Base-by-base conservation (phyloP, 1,139 yeast genomes). In the Taphrina communis region DNA sequence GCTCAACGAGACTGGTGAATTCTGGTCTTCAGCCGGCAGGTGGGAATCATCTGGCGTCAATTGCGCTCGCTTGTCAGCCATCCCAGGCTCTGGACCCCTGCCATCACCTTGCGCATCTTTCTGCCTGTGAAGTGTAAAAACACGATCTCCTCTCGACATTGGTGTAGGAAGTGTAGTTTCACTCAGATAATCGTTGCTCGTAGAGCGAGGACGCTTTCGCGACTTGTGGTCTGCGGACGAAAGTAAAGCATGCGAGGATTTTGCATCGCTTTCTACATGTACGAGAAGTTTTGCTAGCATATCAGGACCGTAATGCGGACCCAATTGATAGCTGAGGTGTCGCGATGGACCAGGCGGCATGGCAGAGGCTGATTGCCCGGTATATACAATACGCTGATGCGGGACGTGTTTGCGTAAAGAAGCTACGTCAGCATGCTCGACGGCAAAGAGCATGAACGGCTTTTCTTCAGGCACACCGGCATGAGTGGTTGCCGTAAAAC, bases 231-330 rank as follows among this genome's bases (percentile, higher is more conserved):
- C 53, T 6, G 53, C 36, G 36, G 53, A 7, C 36, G 6, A 8
- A 19, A 50, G 53, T n/a, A 25, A 50, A 50, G 31, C 53, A 21
- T 8, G 36, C 11, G 53, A 25, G 12, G 36, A 21, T 14, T 21
- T 50, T 11, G 6, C 7, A 6, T 50, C 53, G 11, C 36, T 31
- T 41, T 56, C 36, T 12, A 56, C 39, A 6, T 31, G 41, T 9
- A 31, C 36, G 25, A 56, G 12, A 35, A 56, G 21, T 9, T 7
- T 19, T n/a, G 35, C 21, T 8, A 56, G 50, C 38, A 41, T 19
- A 21, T 25, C 50, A 11, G 60, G 60, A 11, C 50, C 60, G 36
- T 56, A 56, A 35, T 39, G 41, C 38, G 60, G 60, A 8, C 60
- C 50, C 7, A 50, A 35, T 7, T 50, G 53, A 21, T 50, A 50